Base-by-base conservation (phyloP, 352 stramenopile species). In the Halophytophthora batemanensis region DNA sequence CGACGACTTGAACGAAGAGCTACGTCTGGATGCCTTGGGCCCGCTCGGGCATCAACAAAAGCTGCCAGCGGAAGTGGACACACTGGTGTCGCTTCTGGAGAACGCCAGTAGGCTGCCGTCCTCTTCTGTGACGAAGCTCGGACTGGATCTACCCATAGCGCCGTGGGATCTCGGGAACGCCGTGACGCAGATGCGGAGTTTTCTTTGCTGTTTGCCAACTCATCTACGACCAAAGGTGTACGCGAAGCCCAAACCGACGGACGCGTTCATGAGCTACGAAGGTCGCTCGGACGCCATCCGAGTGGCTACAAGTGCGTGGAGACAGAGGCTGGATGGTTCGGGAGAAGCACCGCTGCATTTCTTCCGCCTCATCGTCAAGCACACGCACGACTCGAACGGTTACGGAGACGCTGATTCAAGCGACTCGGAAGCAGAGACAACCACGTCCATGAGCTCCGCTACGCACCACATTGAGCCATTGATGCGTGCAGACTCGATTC, bases 131-230 rank as follows among this genome's bases (percentile, higher is more conserved):
- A 85, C 74, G 8, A 85, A 72, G 34, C 38, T 89, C 18, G 35
- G 56, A 25, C 46, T 75, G 13, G 59, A 64, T 11, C 23, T 61
- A n/a, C 53, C 73, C 11, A 72, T 92, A 10, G 67, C 78, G 23
- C 54, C 61, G 13, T 92, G 82, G 82, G 78, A 92, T 51, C 41
- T 92, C 34, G 58, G 66, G 37, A 76, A 86, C 39, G 50, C 74
- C 18, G 61, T 83, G 15, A 59, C 37, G 12, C 82, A 92, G 46
- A 50, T 87, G 13, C 53, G 66, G 18, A 71, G 55, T 34, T 86
- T 82, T 53, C 55, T 92, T 6, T 52, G 59, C 28, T 82, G 66
- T 13, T 50, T 91, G 7, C 77, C 78, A 17, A 52, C 65, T n/a
- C 73, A 86, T 14, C 47, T 85, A 22, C 74, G 74, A 19, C 81